These are phyloP conservation scores for Bocquillonia castaneifolia DNA, from an alignment of 441 rosid genomes.

Conservation along the genomic window DNA sequence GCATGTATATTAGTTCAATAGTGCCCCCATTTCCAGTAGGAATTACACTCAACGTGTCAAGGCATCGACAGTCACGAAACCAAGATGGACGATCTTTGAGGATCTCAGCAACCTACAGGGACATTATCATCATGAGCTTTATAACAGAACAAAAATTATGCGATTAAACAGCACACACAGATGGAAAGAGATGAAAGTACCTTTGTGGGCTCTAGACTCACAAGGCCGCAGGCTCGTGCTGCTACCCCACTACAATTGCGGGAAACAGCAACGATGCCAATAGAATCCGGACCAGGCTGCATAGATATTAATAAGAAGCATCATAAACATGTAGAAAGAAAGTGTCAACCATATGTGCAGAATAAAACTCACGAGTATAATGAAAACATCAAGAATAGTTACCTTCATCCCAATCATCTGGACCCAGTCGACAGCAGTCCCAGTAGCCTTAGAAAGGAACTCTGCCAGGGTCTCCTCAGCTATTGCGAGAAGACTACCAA, in stretches of 20 bases:
- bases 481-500: conserved; percentile 67
- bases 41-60: conserved; percentile 56
- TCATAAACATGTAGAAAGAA: not conserved
- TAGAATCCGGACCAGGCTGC: conserved; percentile 99
- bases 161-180: not conserved
- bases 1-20: conserved; percentile 79
- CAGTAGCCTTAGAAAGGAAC: conserved; percentile 99
- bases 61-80: conserved; percentile 87
- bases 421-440: conserved; percentile 99
- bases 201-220: conserved; percentile 95
- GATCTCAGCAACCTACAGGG: conserved; percentile 64
- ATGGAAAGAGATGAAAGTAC: conserved; percentile 30
- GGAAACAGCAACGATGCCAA: conserved; percentile 96
- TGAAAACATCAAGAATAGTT: not conserved
- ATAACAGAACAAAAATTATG: not conserved
- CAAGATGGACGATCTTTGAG: conserved; percentile 92
- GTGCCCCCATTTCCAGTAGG: conserved; percentile 88
- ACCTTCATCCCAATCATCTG: conserved; percentile 99
- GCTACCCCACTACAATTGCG: conserved; percentile 94
- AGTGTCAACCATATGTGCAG: not conserved
- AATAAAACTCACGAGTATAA: not conserved
- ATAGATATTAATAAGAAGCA: conserved; percentile 13
- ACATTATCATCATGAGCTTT: conserved; percentile 15
- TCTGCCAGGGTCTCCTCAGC: conserved; percentile 99
- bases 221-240: conserved; percentile 99